phyloP scores from a whole-genome alignment of 495 filamentous ascomycete species.

The Xylaria palmicola region DNA sequence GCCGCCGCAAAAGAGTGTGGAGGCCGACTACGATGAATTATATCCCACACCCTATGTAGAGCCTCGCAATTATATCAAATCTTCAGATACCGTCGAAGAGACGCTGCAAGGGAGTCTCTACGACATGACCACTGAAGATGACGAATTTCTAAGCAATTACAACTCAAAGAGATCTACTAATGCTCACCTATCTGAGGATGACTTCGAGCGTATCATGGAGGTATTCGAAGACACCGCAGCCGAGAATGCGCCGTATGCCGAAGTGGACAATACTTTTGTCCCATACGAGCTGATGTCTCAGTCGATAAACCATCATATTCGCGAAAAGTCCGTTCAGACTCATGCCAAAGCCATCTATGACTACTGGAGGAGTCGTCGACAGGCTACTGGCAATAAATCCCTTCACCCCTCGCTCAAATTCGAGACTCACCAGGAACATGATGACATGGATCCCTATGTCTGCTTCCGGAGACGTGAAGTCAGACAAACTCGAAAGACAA shows the following conservation, averaged over 20 bases:
- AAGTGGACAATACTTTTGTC: conserved; percentile 82
- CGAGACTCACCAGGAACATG: conserved; percentile 86
- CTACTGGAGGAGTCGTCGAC: conserved; percentile 79
- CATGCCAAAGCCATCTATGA: conserved; percentile 88
- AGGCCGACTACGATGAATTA: conserved; percentile 79
- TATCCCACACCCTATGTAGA: conserved; percentile 78
- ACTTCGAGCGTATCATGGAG: conserved; percentile 92
- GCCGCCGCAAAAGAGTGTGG: conserved; percentile 65
- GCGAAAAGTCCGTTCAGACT: conserved; percentile 57
- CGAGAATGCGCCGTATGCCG: conserved; percentile 78
- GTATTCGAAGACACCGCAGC: conserved; percentile 86
- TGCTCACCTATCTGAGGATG: conserved; percentile 74
- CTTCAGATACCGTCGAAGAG: conserved; percentile 97
- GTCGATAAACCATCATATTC: conserved; percentile 56
- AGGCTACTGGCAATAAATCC: conserved; percentile 61
- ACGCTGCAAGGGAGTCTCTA: conserved; percentile 77
- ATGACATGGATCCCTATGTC: conserved; percentile 95
- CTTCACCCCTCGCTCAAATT: conserved; percentile 83
- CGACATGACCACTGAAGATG: conserved; percentile 90
- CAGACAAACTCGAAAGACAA: conserved; percentile 89
- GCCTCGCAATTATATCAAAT: conserved; percentile 92
- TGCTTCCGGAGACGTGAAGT: conserved; percentile 97
- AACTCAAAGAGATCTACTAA: conserved; percentile 70
- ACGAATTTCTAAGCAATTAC: conserved; percentile 75
- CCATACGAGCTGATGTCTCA: conserved; percentile 77